A percentile compares a stretch with the other conserved stretches of the same genome.
These are phyloP conservation scores for Daldinia decipiens DNA, from an alignment of 495 filamentous ascomycete species.

Conservation along the genomic window DNA sequence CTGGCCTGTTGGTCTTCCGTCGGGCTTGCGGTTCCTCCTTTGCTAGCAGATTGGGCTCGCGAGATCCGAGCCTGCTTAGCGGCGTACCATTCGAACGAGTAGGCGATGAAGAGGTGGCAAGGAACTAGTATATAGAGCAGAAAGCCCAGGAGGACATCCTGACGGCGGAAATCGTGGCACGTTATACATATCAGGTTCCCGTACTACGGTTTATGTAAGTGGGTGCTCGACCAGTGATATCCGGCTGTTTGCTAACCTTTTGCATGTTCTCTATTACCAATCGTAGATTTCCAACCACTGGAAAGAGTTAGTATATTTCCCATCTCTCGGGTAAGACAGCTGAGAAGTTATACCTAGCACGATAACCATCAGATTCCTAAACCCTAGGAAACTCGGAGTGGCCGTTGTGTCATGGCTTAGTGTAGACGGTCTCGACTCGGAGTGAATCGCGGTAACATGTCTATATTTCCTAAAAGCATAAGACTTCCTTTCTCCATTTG, in stretches of 20 bases:
- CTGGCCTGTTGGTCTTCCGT: slow-evolving; percentile 65
- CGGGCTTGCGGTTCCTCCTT: slow-evolving; percentile 59
- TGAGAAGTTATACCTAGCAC: slow-evolving; percentile 73
- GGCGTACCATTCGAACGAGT: slow-evolving; percentile 84
- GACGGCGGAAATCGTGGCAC: slow-evolving; percentile 85
- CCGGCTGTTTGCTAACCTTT: slow-evolving; percentile 68
- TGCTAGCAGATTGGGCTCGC: slow-evolving; percentile 69
- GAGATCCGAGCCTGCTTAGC: slow-evolving; percentile 76
- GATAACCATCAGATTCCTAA: slow-evolving; percentile 95
- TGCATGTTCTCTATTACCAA: slow-evolving; percentile 96
- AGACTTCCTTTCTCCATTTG: slow-evolving; percentile 30
- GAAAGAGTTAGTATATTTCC: slow-evolving; percentile 15
- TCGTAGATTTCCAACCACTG: slow-evolving; percentile 91
- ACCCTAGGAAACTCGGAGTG: slow-evolving; percentile 87
- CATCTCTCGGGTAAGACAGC: not conserved
- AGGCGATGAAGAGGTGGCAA: slow-evolving; percentile 88
- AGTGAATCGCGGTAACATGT: slow-evolving; percentile 88
- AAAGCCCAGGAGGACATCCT: slow-evolving; percentile 79
- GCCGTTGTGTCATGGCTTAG: slow-evolving; percentile 81
- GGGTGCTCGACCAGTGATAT: slow-evolving; percentile 15
- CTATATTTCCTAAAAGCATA: slow-evolving; percentile 70
- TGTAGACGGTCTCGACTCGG: slow-evolving; percentile 74
- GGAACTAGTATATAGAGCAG: slow-evolving; percentile 86
- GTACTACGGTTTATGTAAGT: slow-evolving; percentile 67
- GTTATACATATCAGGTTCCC: slow-evolving; percentile 91